Evolutionary conservation across 2,329 filamentous ascomycete species (phyloP), one percentile per base, ranked within the genome.

Genomic region (Onygena corvina): DNA sequence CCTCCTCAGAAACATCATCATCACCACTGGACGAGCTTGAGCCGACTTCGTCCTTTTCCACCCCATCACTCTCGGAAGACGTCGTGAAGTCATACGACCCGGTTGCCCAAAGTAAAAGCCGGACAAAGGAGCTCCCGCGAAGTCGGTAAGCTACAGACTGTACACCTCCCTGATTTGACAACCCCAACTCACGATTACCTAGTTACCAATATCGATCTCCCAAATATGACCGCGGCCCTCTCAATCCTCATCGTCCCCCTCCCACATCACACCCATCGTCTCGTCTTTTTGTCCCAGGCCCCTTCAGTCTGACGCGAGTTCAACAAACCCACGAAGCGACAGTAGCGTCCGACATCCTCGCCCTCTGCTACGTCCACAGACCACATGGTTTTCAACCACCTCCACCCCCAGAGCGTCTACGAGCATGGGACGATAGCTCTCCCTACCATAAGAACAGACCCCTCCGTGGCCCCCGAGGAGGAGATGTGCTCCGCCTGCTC

Each of bases 181-280:
- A 29, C n/a, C 18, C 25, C 47, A 34, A 27, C 30, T 30, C 30
- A n/a, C 14, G 40, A 38, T 23, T 14, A 47, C 46, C 53, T 23
- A 94, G 90, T 76, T 98, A 96, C 71, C 86, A 94, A 69, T 96
- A 84, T 68, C 87, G 89, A 56, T 83, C 90, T 46, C 92, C 92
- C 55, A 92, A 90, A 71, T 98, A 89, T 76, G 82, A 94, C 67
- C 86, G 90, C 61, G 92, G 92, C 50, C 89, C 89, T 55, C 76
- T 96, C 20, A 89, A 96, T 65, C 92, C 92, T 46, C 81, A 95
- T 61, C 87, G 94, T 71, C 85, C 87, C 52, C 90, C 87, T n/a
- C 76, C 81, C 33, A 77, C 81, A 47, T 92, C 89, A 54, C 86
- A 95, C 60, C 89, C 89, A 0, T 77, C 83, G 23, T 94, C 92